A percentile compares a stretch with the other conserved stretches of the same genome.
Evolutionary conservation across 75 land plant species (phyloP).

Genomic region (Gnetum montanum): DNA sequence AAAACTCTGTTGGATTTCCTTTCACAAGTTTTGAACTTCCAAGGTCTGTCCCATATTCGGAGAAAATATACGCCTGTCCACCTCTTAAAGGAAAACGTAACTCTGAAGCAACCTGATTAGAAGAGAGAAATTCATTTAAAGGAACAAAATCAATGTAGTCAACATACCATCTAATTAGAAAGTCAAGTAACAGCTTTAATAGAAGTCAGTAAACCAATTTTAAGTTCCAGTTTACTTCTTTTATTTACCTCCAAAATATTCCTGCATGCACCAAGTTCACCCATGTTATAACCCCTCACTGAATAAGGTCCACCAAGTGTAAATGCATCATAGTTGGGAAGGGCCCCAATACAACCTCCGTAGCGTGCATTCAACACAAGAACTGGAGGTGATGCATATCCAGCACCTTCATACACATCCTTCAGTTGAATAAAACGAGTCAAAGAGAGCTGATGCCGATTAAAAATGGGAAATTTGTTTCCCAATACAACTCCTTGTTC

Average conservation of each 20-base stretch:
- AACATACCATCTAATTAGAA: not conserved
- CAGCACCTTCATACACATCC: conserved; percentile 58
- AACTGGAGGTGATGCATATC: conserved; percentile 78
- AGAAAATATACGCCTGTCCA: conserved; percentile 76
- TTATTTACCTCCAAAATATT: conserved; percentile 81
- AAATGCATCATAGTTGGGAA: conserved; percentile 97
- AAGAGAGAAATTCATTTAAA: too few species aligned
- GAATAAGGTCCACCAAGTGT: conserved; percentile 96
- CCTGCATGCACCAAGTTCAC: conserved; percentile 87
- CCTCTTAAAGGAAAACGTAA: conserved; percentile 70
- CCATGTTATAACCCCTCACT: conserved; percentile 97
- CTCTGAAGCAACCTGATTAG: conserved; percentile 68
- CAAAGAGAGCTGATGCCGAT: conserved; percentile 82
- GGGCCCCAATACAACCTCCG: conserved; percentile 96
- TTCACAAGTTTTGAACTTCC: conserved; percentile 97
- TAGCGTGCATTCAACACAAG: conserved; percentile 87
- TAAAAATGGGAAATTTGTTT: conserved; percentile 87
- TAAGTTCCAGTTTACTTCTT: too few species aligned
- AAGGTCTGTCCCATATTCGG: conserved; percentile 91
- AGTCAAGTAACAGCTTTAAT: not conserved
- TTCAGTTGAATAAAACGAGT: conserved; percentile 79
- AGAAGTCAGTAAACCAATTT: not conserved
- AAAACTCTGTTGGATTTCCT: conserved; percentile 96
- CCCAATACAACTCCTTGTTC: conserved; percentile 97
- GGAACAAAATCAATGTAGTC: not conserved